phyloP scores from a whole-genome alignment of 352 stramenopile genomes.

The Globisporangium echinulatum region DNA sequence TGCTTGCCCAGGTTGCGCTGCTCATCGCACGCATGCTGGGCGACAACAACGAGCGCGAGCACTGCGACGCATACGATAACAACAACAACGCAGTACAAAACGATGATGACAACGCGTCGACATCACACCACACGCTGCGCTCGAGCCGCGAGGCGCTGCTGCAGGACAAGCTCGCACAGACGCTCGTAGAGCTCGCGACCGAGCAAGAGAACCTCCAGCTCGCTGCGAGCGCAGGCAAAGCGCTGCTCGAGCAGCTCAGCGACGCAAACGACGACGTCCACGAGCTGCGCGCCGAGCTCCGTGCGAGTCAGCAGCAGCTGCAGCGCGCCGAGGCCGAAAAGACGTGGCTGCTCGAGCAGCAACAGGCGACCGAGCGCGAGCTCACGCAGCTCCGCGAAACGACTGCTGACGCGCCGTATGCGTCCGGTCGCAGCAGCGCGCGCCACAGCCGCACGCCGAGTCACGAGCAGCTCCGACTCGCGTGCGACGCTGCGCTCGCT shows the following conservation, averaged over 20 bases:
- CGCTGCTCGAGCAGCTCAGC: constrained; percentile 34
- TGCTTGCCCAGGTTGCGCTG: constrained; percentile 26
- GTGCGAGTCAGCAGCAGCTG: constrained; percentile 17
- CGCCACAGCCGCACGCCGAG: constrained; percentile 4
- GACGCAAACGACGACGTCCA: constrained; percentile 21
- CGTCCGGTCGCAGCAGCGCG: neutral
- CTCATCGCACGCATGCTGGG: constrained; percentile 16
- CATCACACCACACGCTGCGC: neutral
- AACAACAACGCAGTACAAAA: constrained; percentile 1
- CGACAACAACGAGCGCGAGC: constrained; percentile 19
- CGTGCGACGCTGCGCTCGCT: constrained; percentile 3
- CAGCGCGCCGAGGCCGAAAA: constrained; percentile 15
- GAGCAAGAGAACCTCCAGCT: constrained; percentile 41
- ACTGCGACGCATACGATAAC: constrained; percentile 1
- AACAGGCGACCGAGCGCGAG: constrained; percentile 20
- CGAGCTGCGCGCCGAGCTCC: constrained; percentile 18
- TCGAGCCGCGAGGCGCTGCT: constrained; percentile 21
- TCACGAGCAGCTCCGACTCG: neutral
- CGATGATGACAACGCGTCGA: neutral
- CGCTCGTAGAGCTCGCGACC: constrained; percentile 33
- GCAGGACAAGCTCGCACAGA: constrained; percentile 24
- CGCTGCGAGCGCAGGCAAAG: constrained; percentile 43
- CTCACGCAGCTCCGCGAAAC: constrained; percentile 1
- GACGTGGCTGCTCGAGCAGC: constrained; percentile 21
- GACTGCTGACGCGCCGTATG: neutral